A percentile compares a stretch with the other conserved stretches of the same genome.
phyloP scores from a whole-genome alignment of 2,329 filamentous ascomycete genomes.

The Arachnopeziza araneosa region DNA sequence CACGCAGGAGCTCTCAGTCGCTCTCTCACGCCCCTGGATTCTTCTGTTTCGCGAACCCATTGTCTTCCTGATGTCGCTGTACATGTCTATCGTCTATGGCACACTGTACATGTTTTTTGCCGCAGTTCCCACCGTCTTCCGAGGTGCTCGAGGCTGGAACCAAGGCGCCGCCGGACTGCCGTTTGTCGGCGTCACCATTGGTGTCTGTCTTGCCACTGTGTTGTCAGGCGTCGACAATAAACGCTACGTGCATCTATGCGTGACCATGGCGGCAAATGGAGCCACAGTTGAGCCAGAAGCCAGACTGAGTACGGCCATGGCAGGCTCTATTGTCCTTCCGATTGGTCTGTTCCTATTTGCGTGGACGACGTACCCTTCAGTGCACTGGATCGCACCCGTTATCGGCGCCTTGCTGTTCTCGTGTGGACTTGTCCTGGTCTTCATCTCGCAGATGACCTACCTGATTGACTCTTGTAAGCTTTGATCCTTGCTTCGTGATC shows the following conservation, averaged over 20 bases:
- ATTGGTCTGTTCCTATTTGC: constrained; percentile 67
- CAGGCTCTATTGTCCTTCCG: constrained; percentile 63
- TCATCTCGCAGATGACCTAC: constrained; percentile 36
- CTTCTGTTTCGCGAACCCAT: constrained; percentile 65
- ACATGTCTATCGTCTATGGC: constrained; percentile 68
- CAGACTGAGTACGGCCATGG: constrained; percentile 73
- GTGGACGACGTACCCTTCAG: constrained; percentile 36
- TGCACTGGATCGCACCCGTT: constrained; percentile 49
- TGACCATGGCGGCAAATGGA: constrained; percentile 30
- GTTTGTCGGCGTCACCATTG: constrained; percentile 42
- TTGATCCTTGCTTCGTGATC: constrained; percentile 1
- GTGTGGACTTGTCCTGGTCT: constrained; percentile 51
- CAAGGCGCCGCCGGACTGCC: constrained; percentile 52
- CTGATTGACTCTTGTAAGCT: constrained; percentile 43
- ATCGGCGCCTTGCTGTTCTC: constrained; percentile 35
- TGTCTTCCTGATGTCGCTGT: constrained; percentile 73
- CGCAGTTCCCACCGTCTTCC: constrained; percentile 61
- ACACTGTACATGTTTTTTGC: constrained; percentile 53
- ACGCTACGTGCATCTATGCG: constrained; percentile 31
- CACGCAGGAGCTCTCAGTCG: constrained; percentile 49
- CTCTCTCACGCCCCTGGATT: constrained; percentile 72
- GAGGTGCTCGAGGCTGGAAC: constrained; percentile 51
- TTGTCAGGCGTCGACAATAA: constrained; percentile 40
- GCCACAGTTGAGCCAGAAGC: constrained; percentile 52
- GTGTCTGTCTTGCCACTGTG: constrained; percentile 26